Base-by-base conservation (phyloP, 2,329 filamentous ascomycete genomes). In the Ceratocystis alfenasii region DNA sequence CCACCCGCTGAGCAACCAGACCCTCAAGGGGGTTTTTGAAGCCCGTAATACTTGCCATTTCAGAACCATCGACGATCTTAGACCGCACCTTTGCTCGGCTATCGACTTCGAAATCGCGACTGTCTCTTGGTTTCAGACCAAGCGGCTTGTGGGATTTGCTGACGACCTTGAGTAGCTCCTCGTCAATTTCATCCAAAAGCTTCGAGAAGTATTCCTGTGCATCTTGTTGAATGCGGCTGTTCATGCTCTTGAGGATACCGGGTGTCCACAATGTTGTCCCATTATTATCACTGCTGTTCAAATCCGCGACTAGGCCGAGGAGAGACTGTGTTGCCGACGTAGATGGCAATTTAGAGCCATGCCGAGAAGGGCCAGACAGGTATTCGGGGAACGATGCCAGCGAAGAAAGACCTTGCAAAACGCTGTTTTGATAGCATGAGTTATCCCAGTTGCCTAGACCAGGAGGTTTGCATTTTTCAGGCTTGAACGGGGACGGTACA, bases 141-240 rank as follows among this genome's bases (percentile, higher is more conserved):
- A 46, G 63, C 5, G 60, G 66, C 22, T 53, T 61, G 30, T 62
- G 45, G 25, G 66, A 25, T 25, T 36, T 41, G 44, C 22, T 36
- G 20, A 75, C 71, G 59, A 80, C 80, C 69, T 80, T 81, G 22
- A 79, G 77, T 50, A 90, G 79, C 72, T 95, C 90, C 71, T 87
- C 87, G 71, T 96, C 90, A 33, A 96, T 79, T 70, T 92, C 87
- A 70, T 93, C 90, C 61, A 96, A 75, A 15, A 99, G 81, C 72
- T 93, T 95, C 17, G 90, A 93, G 71, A 89, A 96, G 74, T 97
- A 99, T 74, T 99, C 94, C 73, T 97, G 94, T 4, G 94, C 94
- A 76, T 99, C 94, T 75, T 99, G 94, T 73, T 97, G 94, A 70
- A 95, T 89, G 84, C 89, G 95, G 36, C 89, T 96, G 74, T 87